Evolutionary conservation across 2,329 filamentous ascomycete genomes (phyloP).

Genomic region (Penicillium sp.): DNA sequence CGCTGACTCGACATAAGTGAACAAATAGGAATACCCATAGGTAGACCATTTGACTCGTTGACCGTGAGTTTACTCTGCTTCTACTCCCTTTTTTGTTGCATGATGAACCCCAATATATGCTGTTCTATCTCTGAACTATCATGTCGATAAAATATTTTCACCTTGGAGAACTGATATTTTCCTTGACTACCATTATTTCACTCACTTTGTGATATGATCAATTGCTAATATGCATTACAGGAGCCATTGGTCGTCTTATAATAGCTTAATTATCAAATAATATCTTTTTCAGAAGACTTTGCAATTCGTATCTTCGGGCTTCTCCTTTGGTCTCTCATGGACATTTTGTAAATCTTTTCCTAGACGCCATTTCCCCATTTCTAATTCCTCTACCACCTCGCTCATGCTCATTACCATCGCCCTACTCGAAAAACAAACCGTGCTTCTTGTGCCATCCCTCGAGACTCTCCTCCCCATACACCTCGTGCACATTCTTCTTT

Average conservation of each 20-base stretch:
- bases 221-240: slow-evolving; percentile 22
- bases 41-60: slow-evolving; percentile 1
- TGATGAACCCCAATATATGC: slow-evolving; percentile 52
- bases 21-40: slow-evolving; percentile 14
- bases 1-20: slow-evolving; percentile 23
- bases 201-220: slow-evolving; percentile 8
- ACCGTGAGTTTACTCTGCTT: slow-evolving; percentile 19
- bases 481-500: slow-evolving; percentile 37
- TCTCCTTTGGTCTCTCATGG: background rate
- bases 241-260: background rate
- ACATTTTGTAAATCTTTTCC: background rate
- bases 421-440: slow-evolving; percentile 28
- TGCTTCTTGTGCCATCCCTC: slow-evolving; percentile 43
- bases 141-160: slow-evolving; percentile 54
- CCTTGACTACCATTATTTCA: slow-evolving; percentile 9
- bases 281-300: background rate
- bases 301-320: background rate
- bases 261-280: background rate
- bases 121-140: slow-evolving; percentile 56
- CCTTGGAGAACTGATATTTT: slow-evolving; percentile 56
- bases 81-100: slow-evolving; percentile 16
- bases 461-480: slow-evolving; percentile 34
- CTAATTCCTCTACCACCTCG: no score
- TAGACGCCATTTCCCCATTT: no score
- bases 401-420: background rate